A percentile compares a stretch with the other conserved stretches of the same genome.
These are phyloP conservation scores for Selenicereus undatus DNA, from an alignment of 148 eudicot genomes.

Conservation along the genomic window DNA sequence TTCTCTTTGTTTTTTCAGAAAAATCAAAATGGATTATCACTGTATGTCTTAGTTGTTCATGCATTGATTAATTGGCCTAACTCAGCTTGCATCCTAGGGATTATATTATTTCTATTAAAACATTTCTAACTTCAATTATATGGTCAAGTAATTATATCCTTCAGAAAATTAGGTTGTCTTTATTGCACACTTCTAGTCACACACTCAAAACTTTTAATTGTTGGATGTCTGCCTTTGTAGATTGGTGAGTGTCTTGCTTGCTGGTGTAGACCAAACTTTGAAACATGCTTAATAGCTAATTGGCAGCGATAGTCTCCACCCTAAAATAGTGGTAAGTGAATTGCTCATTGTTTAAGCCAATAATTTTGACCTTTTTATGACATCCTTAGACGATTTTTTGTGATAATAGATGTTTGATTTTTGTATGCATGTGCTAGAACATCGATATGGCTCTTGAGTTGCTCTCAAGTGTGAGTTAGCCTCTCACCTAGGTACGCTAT, in stretches of 20 bases:
- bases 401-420: no score
- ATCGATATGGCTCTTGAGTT: no score
- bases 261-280: slow-evolving; percentile 58
- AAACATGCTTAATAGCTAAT: slow-evolving; percentile 15
- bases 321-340: no score
- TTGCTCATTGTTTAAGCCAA: no score
- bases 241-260: slow-evolving; percentile 45
- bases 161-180: neutral
- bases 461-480: no score
- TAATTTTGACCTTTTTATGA: no score
- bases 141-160: neutral
- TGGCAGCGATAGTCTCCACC: no score
- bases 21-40: neutral
- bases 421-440: no score
- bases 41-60: neutral
- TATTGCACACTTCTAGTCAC: no score
- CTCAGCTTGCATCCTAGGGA: neutral
- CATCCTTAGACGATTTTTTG: no score
- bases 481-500: no score
- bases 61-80: neutral
- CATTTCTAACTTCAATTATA: neutral
- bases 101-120: no score
- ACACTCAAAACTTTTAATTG: neutral
- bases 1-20: neutral
- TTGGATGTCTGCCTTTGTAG: slow-evolving; percentile 19